phyloP scores from a whole-genome alignment of 768 basidiomycete genomes.

The Lactarius hengduanensis region DNA sequence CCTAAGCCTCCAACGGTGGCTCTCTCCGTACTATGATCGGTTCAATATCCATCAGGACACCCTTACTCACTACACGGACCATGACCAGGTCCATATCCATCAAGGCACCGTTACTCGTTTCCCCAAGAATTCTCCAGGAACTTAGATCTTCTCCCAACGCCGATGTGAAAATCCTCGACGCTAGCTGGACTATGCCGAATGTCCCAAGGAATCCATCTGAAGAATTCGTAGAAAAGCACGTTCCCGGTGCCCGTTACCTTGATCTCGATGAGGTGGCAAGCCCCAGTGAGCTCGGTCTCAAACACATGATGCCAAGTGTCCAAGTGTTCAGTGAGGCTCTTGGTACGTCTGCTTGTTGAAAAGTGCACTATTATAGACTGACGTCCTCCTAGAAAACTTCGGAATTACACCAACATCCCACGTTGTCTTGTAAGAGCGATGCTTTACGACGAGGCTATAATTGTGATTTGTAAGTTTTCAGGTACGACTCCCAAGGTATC shows the following conservation, averaged over 20 bases:
- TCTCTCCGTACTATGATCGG: not conserved
- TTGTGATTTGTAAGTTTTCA: slow-evolving; percentile 34
- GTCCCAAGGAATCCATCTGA: slow-evolving; percentile 63
- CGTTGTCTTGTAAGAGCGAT: slow-evolving; percentile 65
- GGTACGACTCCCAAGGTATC: slow-evolving; percentile 87
- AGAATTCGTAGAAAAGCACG: slow-evolving; percentile 65
- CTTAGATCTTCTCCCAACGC: slow-evolving; percentile 30
- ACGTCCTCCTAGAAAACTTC: slow-evolving; percentile 51
- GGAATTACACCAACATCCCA: slow-evolving; percentile 74
- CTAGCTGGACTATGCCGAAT: slow-evolving; percentile 95
- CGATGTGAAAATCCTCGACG: slow-evolving; percentile 58
- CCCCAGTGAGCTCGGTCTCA: slow-evolving; percentile 72
- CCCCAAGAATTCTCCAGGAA: slow-evolving; percentile 35
- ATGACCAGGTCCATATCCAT: slow-evolving; percentile 16
- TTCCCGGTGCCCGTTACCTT: slow-evolving; percentile 72
- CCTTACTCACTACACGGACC: not conserved
- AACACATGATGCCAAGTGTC: slow-evolving; percentile 89
- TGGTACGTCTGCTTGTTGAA: slow-evolving; percentile 48
- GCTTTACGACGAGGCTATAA: slow-evolving; percentile 9
- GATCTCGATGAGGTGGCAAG: slow-evolving; percentile 80
- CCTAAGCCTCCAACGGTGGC: not conserved
- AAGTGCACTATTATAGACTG: slow-evolving; percentile 8
- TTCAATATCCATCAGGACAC: not conserved
- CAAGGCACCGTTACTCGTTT: slow-evolving; percentile 35
- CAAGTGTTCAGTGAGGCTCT: slow-evolving; percentile 75